Evolutionary conservation across 257 asterid species (phyloP).

Genomic region (Primulina eburnea): DNA sequence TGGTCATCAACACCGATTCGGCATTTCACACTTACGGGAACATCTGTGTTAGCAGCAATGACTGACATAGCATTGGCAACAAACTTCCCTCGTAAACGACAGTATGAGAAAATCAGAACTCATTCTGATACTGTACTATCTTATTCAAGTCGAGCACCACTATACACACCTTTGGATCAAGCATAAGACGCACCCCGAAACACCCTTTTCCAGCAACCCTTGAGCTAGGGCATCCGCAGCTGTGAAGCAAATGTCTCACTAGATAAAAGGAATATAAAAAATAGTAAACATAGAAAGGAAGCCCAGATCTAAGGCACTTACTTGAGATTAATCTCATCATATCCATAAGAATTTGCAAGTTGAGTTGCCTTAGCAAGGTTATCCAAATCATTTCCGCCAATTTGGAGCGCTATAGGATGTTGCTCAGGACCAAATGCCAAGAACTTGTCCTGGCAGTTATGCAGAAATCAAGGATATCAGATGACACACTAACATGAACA

Average conservation of each 20-base stretch:
- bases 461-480: conserved; percentile 29
- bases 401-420: conserved; percentile 94
- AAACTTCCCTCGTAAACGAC: conserved; percentile 74
- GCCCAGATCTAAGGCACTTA: conserved; percentile 33
- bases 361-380: conserved; percentile 84
- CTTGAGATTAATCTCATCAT: conserved; percentile 95
- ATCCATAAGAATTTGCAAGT: conserved; percentile 84
- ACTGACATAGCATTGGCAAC: conserved; percentile 97
- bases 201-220: conserved; percentile 98
- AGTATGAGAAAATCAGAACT: conserved; percentile 40
- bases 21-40: conserved; percentile 94
- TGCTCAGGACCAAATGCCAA: conserved; percentile 88
- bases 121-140: conserved; percentile 18
- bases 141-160: conserved; percentile 20
- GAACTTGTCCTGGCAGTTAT: conserved; percentile 67
- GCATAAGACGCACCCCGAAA: conserved; percentile 92
- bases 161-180: conserved; percentile 83
- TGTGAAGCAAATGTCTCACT: conserved; percentile 34
- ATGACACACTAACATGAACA: conserved; percentile 5
- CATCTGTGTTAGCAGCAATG: conserved; percentile 79
- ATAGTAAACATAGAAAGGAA: conserved; percentile 11
- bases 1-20: conserved; percentile 89
- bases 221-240: conserved; percentile 97
- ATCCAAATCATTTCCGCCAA: conserved; percentile 86
- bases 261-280: conserved; percentile 21